A percentile compares a stretch with the other conserved stretches of the same genome.
Evolutionary conservation across 805 yeast species (phyloP).

Genomic region (Candida xyloterini): DNA sequence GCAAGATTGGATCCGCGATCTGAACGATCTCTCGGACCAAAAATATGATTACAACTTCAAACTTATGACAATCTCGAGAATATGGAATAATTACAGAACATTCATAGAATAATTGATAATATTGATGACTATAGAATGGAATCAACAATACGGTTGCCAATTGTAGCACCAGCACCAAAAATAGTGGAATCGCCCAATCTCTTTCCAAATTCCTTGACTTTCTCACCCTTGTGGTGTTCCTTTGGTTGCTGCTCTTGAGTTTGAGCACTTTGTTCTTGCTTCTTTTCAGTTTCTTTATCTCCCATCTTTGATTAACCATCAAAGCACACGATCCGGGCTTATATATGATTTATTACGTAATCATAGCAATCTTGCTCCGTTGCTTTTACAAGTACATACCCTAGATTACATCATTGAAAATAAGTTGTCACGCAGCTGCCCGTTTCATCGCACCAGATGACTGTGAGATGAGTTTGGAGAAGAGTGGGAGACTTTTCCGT

Average conservation of each 20-base stretch:
- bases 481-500: conserved; percentile 16
- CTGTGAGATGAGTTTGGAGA: conserved; percentile 5
- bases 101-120: conserved; percentile 2
- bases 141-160: conserved; percentile 80
- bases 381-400: conserved; percentile 5
- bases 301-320: conserved; percentile 11
- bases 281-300: conserved; percentile 17
- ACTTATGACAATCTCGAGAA: conserved; percentile 48
- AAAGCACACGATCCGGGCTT: background rate
- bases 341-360: conserved; percentile 3
- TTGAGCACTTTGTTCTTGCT: conserved; percentile 14
- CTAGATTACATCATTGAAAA: conserved; percentile 8
- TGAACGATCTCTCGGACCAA: conserved; percentile 53
- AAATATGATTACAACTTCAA: conserved; percentile 38
- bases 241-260: conserved; percentile 8
- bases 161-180: conserved; percentile 94
- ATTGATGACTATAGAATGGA: conserved; percentile 45
- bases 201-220: conserved; percentile 64
- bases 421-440: conserved; percentile 2
- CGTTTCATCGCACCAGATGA: conserved; percentile 4
- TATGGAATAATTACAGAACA: conserved; percentile 56
- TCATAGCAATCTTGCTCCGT: conserved; percentile 8
- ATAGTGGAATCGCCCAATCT: conserved; percentile 90
- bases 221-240: conserved; percentile 29
- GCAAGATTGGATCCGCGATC: conserved; percentile 59